Evolutionary conservation across 768 basidiomycete species (phyloP), one percentile per base, ranked within the genome.

Genomic region (Russula vinacea): DNA sequence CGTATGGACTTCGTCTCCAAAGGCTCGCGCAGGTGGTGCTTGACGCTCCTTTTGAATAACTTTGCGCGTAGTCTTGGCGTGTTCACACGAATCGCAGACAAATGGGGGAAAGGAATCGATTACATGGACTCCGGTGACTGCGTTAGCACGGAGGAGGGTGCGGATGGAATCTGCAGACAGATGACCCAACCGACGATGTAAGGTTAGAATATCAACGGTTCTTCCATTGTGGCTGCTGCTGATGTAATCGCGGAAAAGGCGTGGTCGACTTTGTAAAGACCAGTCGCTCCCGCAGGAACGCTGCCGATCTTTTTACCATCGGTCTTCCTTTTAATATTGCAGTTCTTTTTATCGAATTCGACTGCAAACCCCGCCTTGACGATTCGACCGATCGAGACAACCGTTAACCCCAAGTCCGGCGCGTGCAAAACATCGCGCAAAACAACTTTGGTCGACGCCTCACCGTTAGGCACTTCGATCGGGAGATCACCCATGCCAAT

Each of bases 31-130:
- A 5, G 0, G 11, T 0, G 24, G 29, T 0, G 17, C 26, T 9
- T 22, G 2, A 1, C 39, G 9, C n/a, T 50, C 45, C 24, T 58
- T 57, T 0, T 10, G 5, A 7, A 63, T 57, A 1, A 29, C 6
- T 11, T 45, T 57, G 54, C 14, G 22, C 0, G 37, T 55, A 0
- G 24, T 4, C 13, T 55, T 55, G 0, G 74, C 80, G 59, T 78
- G 78, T 1, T 77, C 68, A 53, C 82, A 83, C 0, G 78, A 76
- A 17, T 80, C 72, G 64, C 82, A 83, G 26, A 29, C 29, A 5
- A 74, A 32, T n/a, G n/a, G n/a, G n/a, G n/a, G 72, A 53, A 11
- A 13, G 35, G 33, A 4, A 6, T 55, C 53, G 2, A 55, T 22
- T 6, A 55, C 1, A 1, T 39, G 35, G 1, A 55, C 1, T 1